phyloP scores from a whole-genome alignment of 352 stramenopile genomes.

The Aphanomyces invadans region DNA sequence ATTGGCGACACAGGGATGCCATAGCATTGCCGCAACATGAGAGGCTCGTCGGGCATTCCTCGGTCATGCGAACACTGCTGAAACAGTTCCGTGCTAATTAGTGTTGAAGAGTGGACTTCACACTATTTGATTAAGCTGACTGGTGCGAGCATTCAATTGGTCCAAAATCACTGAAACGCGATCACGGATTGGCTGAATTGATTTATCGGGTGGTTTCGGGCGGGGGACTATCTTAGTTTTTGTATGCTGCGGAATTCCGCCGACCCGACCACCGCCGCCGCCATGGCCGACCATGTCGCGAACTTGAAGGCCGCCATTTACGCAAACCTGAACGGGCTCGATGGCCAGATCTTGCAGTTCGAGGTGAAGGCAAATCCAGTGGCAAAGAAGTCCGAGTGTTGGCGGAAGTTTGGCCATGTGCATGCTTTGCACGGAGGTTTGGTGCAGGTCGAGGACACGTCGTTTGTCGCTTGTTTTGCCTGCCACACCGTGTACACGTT shows the following conservation, averaged over 20 bases:
- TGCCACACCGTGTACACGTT: slow-evolving; percentile 25
- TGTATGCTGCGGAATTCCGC: neutral
- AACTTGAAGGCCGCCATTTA: slow-evolving; percentile 18
- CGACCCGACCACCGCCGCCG: slow-evolving; percentile 8
- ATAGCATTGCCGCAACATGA: no score
- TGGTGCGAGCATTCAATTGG: no score
- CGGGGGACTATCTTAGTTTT: neutral
- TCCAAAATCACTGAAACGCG: no score
- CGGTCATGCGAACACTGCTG: no score
- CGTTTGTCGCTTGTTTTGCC: slow-evolving; percentile 22
- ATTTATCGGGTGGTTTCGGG: neutral
- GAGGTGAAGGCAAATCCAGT: slow-evolving; percentile 17
- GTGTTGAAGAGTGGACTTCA: no score
- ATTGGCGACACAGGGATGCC: no score
- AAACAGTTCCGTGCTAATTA: no score
- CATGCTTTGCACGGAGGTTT: slow-evolving; percentile 4
- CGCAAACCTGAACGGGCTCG: slow-evolving; percentile 12
- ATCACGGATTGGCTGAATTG: neutral
- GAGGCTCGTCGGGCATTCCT: no score
- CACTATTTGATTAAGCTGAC: no score
- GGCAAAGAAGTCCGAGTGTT: slow-evolving; percentile 24
- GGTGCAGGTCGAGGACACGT: slow-evolving; percentile 12
- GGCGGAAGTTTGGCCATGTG: slow-evolving; percentile 20
- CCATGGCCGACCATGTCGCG: slow-evolving; percentile 12
- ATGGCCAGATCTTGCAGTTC: neutral